Percentiles rank a stretch among this genome's conserved stretches.
phyloP scores from a whole-genome alignment of 306 rosid species.

The Medicago truncatula region DNA sequence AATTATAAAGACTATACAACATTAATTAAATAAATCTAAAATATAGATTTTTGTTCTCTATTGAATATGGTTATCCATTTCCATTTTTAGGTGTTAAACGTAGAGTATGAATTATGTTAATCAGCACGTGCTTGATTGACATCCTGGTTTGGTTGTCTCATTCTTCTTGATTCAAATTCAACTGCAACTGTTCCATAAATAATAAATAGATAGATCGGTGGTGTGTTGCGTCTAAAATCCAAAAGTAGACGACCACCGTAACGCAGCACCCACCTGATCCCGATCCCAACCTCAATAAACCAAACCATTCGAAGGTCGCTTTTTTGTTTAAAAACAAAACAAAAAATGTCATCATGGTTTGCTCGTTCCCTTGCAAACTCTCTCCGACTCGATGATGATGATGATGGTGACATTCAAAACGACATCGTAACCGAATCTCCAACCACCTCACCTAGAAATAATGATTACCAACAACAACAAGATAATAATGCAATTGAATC shows the following conservation, averaged over 20 bases:
- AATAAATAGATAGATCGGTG: neutral
- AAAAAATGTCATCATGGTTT: conserved; percentile 86
- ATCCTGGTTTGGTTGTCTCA: neutral
- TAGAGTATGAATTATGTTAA: too few species aligned
- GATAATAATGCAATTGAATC: conserved; percentile 37
- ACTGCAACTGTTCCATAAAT: neutral
- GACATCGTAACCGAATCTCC: conserved; percentile 53
- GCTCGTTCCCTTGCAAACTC: conserved; percentile 79
- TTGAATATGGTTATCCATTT: too few species aligned
- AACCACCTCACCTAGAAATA: conserved; percentile 38
- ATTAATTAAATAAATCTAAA: too few species aligned
- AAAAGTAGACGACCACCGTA: conserved; percentile 37
- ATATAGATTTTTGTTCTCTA: too few species aligned
- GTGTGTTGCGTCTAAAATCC: conserved; percentile 6
- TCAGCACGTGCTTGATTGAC: too few species aligned
- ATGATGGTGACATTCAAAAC: conserved; percentile 38
- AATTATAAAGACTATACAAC: too few species aligned
- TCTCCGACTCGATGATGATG: conserved; percentile 66
- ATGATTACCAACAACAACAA: conserved; percentile 6
- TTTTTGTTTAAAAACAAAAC: neutral
- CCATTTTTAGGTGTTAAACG: too few species aligned
- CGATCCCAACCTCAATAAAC: conserved; percentile 36
- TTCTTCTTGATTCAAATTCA: too few species aligned
- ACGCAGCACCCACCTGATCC: conserved; percentile 34
- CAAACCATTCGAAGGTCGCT: conserved; percentile 39